These are phyloP conservation scores for Stylonectria norvegica DNA, from an alignment of 2,329 filamentous ascomycete species.

Conservation along the genomic window DNA sequence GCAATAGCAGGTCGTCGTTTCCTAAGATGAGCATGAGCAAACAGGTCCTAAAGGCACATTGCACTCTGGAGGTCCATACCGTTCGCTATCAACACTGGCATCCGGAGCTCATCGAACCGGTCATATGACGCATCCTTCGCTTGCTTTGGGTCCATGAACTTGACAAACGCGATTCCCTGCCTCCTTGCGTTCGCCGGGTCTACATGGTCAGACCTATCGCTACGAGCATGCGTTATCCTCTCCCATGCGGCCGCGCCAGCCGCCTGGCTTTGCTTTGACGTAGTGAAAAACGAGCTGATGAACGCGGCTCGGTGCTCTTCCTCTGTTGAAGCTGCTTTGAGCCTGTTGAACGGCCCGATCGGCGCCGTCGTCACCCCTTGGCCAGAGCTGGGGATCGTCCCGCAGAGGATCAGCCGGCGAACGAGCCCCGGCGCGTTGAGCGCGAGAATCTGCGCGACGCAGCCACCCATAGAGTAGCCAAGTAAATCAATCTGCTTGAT, in stretches of 20 bases:
- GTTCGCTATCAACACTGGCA: slow-evolving; percentile 38
- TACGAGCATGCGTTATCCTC: slow-evolving; percentile 30
- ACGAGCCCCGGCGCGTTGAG: slow-evolving; percentile 37
- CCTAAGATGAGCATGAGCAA: slow-evolving; percentile 21
- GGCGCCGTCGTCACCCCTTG: slow-evolving; percentile 31
- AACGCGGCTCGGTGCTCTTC: slow-evolving; percentile 35
- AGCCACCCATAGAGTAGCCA: slow-evolving; percentile 50
- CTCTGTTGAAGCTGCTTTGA: slow-evolving; percentile 30
- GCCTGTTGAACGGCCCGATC: slow-evolving; percentile 31
- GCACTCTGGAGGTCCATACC: slow-evolving; percentile 25
- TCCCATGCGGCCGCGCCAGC: slow-evolving; percentile 34
- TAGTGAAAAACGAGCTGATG: slow-evolving; percentile 33
- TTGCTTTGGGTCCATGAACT: slow-evolving; percentile 34
- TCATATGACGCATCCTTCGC: slow-evolving; percentile 33
- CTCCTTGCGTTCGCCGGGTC: slow-evolving; percentile 25
- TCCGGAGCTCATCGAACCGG: slow-evolving; percentile 30
- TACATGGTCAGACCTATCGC: slow-evolving; percentile 25
- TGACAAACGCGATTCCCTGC: slow-evolving; percentile 33
- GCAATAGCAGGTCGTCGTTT: slow-evolving; percentile 33
- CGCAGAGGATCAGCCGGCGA: slow-evolving; percentile 42
- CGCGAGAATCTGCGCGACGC: slow-evolving; percentile 43
- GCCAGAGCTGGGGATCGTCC: slow-evolving; percentile 40
- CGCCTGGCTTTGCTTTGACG: slow-evolving; percentile 28
- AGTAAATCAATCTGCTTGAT: slow-evolving; percentile 42
- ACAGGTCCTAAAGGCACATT: neutral